Evolutionary conservation across 345 rosid genomes (phyloP).

Genomic region (Ailanthus altissimus): DNA sequence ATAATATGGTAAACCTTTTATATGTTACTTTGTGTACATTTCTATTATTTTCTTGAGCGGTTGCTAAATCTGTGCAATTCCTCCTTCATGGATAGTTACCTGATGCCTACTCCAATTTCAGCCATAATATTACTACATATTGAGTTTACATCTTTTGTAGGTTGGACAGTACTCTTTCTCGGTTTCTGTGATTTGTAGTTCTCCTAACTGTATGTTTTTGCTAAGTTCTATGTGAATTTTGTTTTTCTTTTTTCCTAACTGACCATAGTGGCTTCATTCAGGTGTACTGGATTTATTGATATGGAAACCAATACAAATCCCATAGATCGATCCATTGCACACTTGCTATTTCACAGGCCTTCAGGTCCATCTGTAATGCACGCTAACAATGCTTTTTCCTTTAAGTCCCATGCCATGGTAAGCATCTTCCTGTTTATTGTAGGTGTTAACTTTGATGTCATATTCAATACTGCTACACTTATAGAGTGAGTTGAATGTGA

Average conservation of each 20-base stretch:
- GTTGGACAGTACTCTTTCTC: not conserved
- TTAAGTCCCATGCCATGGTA: conserved; percentile 56
- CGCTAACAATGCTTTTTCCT: conserved; percentile 36
- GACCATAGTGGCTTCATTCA: conserved; percentile 28
- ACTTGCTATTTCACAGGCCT: conserved; percentile 86
- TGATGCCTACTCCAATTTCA: too few relatives aligned
- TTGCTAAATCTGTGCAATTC: too few relatives aligned
- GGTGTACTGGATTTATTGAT: conserved; percentile 68
- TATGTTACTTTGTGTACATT: too few relatives aligned
- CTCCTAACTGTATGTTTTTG: not conserved
- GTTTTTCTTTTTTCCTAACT: not conserved
- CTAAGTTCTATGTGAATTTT: not conserved
- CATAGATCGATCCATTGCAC: conserved; percentile 92
- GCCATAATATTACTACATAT: too few relatives aligned
- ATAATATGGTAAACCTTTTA: too few relatives aligned
- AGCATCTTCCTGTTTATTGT: conserved; percentile 20
- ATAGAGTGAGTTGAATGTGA: conserved; percentile 11
- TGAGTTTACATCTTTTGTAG: not conserved
- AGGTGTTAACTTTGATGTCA: not conserved
- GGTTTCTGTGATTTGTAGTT: not conserved
- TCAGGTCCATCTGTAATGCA: conserved; percentile 52
- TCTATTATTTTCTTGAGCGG: too few relatives aligned
- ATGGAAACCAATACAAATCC: conserved; percentile 91
- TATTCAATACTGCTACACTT: not conserved
- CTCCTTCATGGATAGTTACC: too few relatives aligned